A percentile compares a stretch with the other conserved stretches of the same genome.
These are phyloP conservation scores for Ceratocystis variospora DNA, from an alignment of 2,329 filamentous ascomycete genomes.

Conservation along the genomic window DNA sequence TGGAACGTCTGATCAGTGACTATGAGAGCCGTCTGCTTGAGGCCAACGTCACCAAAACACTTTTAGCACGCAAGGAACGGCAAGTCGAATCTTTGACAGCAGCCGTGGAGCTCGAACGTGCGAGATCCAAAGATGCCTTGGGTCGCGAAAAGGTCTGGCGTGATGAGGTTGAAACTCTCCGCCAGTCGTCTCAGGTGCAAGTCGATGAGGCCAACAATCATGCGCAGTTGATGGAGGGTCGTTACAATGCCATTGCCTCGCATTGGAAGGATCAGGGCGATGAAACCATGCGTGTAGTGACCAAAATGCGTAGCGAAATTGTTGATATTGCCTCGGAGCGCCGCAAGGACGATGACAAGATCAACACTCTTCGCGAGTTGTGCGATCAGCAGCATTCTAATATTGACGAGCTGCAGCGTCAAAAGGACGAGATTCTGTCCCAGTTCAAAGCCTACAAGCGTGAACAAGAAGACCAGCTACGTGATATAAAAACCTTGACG, in stretches of 20 bases:
- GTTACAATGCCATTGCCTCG: constrained; percentile 52
- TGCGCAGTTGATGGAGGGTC: constrained; percentile 54
- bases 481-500: constrained; percentile 44
- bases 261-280: constrained; percentile 55
- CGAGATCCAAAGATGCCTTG: constrained; percentile 45
- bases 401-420: constrained; percentile 43
- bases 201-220: constrained; percentile 52
- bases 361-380: constrained; percentile 50
- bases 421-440: constrained; percentile 47
- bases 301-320: constrained; percentile 40
- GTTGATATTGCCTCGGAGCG: constrained; percentile 41
- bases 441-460: constrained; percentile 52
- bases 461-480: constrained; percentile 48
- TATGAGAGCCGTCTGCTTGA: constrained; percentile 57
- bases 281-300: constrained; percentile 41
- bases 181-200: constrained; percentile 44
- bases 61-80: constrained; percentile 58
- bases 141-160: constrained; percentile 48
- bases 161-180: constrained; percentile 48
- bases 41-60: constrained; percentile 55
- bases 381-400: constrained; percentile 62
- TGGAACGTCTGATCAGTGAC: constrained; percentile 53
- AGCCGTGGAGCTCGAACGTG: constrained; percentile 50
- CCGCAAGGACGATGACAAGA: constrained; percentile 46
- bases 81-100: constrained; percentile 57